These are phyloP conservation scores for Candida yuanshanica DNA, from an alignment of 805 yeast genomes.

Conservation along the genomic window DNA sequence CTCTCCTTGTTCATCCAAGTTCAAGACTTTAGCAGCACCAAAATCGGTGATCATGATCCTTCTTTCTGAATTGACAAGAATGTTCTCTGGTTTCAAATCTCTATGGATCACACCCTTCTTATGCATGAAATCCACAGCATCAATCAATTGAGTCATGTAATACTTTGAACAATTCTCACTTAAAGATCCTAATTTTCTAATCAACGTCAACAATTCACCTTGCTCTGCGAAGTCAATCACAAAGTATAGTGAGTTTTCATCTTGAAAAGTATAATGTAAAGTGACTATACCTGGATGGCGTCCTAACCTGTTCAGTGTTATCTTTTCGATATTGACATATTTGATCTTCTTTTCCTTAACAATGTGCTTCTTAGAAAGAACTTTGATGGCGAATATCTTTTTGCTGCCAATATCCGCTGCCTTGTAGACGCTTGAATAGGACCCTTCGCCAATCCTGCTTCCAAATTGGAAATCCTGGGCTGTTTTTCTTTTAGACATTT, in stretches of 20 bases:
- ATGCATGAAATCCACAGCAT: constrained; percentile 86
- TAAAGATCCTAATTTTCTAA: constrained; percentile 71
- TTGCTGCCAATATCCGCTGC: constrained; percentile 72
- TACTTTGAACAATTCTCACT: constrained; percentile 72
- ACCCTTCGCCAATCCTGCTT: constrained; percentile 86
- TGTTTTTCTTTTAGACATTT: constrained; percentile 39
- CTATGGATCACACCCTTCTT: constrained; percentile 86
- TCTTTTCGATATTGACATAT: constrained; percentile 92
- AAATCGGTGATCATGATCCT: constrained; percentile 91
- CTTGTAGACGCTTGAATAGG: constrained; percentile 88
- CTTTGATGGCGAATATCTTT: constrained; percentile 83
- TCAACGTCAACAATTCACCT: constrained; percentile 83
- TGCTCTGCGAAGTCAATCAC: constrained; percentile 92
- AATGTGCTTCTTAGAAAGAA: constrained; percentile 86
- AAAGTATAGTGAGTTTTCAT: constrained; percentile 78
- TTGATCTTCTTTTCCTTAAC: constrained; percentile 92
- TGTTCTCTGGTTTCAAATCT: constrained; percentile 93
- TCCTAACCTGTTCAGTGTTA: constrained; percentile 80
- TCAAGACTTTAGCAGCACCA: constrained; percentile 89
- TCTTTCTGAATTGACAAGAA: constrained; percentile 78
- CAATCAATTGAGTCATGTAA: constrained; percentile 83
- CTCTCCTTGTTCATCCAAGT: constrained; percentile 25
- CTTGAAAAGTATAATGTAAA: constrained; percentile 91
- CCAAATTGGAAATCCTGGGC: constrained; percentile 80
- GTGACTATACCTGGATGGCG: constrained; percentile 94